Evolutionary conservation across 768 basidiomycete species (phyloP), one percentile per base, ranked within the genome.

Genomic region (Russula vinacea): DNA sequence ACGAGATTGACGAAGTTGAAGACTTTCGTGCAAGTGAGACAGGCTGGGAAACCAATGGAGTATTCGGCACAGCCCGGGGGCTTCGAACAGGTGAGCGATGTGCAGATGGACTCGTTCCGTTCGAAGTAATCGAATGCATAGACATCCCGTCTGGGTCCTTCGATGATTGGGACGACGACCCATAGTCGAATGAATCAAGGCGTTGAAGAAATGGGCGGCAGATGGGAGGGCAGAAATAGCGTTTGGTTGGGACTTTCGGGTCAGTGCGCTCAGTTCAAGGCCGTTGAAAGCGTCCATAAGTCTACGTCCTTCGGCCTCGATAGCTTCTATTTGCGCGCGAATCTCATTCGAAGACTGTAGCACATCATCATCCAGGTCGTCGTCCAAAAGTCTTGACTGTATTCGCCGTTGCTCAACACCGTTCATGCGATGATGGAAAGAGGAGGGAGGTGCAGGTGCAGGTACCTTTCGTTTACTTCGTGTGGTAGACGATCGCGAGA

Each of bases 201-300:
- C 63, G 60, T 51, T 70, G 66, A 49, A 52, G 66, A 62, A 67
- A 29, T 58, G 67, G 47, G 64, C 62, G 24, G 59, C 69, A 10
- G 64, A 68, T 53, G 68, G 71, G 37, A 65, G 68, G 16, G 67
- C 62, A 26, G 71, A 67, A 37, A 70, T 68, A 24, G 64, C 49
- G 53, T 72, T 58, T 22, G 76, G 1, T 76, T 77, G 39, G 74
- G 78, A 75, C 35, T 78, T 72, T 16, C 80, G 80, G 11, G 85
- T 84, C 54, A 90, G 75, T 24, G 86, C 83, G 39, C 81, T 87
- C 62, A 92, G 77, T 73, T 92, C 90, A 44, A 92, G 77, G 10
- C 90, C 88, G 68, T 84, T 89, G 73, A 92, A 92, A 3, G 89
- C 89, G 70, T 92, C 90, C 74, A 90, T 80, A 52, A 92, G 74